These are phyloP conservation scores for Glutinoglossum americanum DNA, from an alignment of 495 filamentous ascomycete genomes.

Conservation along the genomic window DNA sequence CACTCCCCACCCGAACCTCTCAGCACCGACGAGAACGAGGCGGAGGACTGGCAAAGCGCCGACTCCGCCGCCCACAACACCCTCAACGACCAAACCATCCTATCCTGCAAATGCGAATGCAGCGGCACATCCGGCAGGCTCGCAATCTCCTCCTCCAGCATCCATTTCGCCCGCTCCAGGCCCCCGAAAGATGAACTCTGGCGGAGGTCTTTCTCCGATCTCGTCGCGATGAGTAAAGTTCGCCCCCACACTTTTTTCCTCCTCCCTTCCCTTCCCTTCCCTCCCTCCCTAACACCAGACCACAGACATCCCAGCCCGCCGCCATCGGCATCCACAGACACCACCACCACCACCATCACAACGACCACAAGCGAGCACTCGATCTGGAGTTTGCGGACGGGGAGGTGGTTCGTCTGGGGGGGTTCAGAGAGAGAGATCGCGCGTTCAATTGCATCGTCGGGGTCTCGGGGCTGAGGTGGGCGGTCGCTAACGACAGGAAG, in stretches of 20 bases:
- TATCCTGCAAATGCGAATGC: slow-evolving; percentile 13
- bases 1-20: too few relatives aligned
- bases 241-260: not conserved
- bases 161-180: slow-evolving; percentile 10
- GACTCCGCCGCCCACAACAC: slow-evolving; percentile 3
- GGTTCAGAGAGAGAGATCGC: not conserved
- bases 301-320: not conserved
- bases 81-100: slow-evolving; percentile 11
- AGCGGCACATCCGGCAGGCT: slow-evolving; percentile 11
- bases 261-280: not conserved
- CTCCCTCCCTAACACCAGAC: not conserved
- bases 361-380: too few relatives aligned
- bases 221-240: slow-evolving; percentile 17
- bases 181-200: slow-evolving; percentile 12
- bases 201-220: slow-evolving; percentile 12
- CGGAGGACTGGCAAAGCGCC: slow-evolving; percentile 4
- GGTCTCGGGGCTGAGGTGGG: not conserved
- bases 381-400: not conserved
- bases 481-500: too few relatives aligned
- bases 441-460: not conserved
- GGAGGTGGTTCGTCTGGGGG: not conserved
- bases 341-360: too few relatives aligned
- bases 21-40: slow-evolving; percentile 6
- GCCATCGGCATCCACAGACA: not conserved
- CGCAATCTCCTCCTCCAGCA: slow-evolving; percentile 11